These are phyloP conservation scores for Paraphoma sp. DNA, from an alignment of 2,329 filamentous ascomycete genomes.

Conservation along the genomic window DNA sequence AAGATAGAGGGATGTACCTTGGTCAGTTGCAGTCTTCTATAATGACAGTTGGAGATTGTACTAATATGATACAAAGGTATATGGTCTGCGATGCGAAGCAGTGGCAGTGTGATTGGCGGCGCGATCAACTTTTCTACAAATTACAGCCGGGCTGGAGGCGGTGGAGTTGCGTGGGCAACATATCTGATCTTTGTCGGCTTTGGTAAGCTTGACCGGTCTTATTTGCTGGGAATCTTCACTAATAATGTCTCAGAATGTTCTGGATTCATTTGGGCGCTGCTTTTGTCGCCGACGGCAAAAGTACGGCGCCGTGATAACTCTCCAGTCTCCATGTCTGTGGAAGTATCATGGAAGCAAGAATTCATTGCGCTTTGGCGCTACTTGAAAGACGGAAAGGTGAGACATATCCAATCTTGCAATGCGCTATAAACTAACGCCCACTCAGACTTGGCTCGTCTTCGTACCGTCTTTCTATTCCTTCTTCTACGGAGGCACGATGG, in stretches of 20 bases:
- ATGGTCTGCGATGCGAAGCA: slow-evolving; percentile 18
- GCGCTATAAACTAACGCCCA: background rate
- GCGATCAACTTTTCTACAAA: slow-evolving; percentile 17
- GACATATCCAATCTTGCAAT: background rate
- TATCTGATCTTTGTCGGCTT: slow-evolving; percentile 14
- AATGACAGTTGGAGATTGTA: background rate
- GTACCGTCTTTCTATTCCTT: slow-evolving; percentile 13
- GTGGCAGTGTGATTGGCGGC: slow-evolving; percentile 14
- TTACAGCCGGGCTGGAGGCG: slow-evolving; percentile 1
- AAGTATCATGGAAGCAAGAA: slow-evolving; percentile 4
- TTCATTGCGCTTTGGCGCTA: slow-evolving; percentile 3
- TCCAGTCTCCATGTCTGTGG: slow-evolving; percentile 1
- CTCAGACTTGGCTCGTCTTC: slow-evolving; percentile 11
- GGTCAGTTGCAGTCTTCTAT: slow-evolving; percentile 1
- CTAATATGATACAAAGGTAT: slow-evolving; percentile 5
- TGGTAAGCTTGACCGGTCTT: background rate
- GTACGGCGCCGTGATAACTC: slow-evolving; percentile 9
- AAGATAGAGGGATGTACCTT: slow-evolving; percentile 13
- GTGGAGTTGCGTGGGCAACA: slow-evolving; percentile 11
- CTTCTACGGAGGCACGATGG: slow-evolving; percentile 16
- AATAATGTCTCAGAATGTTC: slow-evolving; percentile 5
- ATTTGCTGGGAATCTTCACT: background rate
- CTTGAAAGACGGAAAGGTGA: background rate
- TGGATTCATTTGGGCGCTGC: slow-evolving; percentile 9
- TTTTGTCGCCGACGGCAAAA: slow-evolving; percentile 4